Conservation (phyloP, 2,329 filamentous ascomycete genomes). For the Aspergillus amoenus region DNA sequence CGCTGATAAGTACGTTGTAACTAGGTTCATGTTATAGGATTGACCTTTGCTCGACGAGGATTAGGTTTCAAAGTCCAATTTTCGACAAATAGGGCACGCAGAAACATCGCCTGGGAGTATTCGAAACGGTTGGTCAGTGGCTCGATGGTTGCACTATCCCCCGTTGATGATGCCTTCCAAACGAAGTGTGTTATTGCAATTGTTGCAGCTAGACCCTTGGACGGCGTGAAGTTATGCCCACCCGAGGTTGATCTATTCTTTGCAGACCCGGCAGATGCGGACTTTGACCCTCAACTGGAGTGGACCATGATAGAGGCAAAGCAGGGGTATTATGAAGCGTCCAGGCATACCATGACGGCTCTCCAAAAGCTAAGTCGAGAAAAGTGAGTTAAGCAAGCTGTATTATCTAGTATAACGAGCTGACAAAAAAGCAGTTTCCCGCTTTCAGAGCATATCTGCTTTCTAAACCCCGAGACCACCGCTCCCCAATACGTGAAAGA, state of each 20-base stretch:
- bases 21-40: conserved; percentile 65
- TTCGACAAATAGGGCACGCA: conserved; percentile 63
- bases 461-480: conserved; percentile 39
- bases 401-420: not conserved
- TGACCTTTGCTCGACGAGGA: conserved; percentile 63
- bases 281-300: conserved; percentile 67
- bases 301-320: conserved; percentile 79
- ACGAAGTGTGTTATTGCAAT: conserved; percentile 67
- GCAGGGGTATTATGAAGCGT: conserved; percentile 73
- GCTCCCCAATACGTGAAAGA: conserved; percentile 55
- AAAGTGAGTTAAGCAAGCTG: conserved; percentile 31
- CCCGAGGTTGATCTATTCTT: conserved; percentile 77
- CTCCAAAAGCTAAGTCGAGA: conserved; percentile 66
- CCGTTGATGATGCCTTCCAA: conserved; percentile 59
- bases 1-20: not conserved
- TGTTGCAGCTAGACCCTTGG: conserved; percentile 68
- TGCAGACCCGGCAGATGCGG: conserved; percentile 57
- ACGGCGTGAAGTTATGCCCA: conserved; percentile 63
- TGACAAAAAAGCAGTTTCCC: conserved; percentile 40
- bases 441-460: conserved; percentile 44
- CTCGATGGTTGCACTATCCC: conserved; percentile 56
- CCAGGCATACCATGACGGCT: conserved; percentile 69
- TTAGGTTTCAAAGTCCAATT: conserved; percentile 69
- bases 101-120: conserved; percentile 67
- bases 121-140: conserved; percentile 58